Conservation (phyloP, 106 monocot species). For the Posidonia australis region DNA sequence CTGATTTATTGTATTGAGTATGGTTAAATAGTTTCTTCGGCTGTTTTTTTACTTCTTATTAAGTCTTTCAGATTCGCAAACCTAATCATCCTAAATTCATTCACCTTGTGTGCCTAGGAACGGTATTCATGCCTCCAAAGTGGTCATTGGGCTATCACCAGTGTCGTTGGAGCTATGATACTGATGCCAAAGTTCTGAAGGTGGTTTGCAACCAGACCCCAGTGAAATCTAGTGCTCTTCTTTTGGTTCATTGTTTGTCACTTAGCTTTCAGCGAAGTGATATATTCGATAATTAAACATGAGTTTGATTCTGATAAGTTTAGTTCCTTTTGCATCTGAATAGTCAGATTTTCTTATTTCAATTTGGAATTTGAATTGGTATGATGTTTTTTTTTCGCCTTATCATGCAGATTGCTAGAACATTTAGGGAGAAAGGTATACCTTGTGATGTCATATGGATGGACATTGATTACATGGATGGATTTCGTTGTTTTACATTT, state of each 20-base stretch:
- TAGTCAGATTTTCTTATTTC: no score
- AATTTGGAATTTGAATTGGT: no score
- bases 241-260: background rate
- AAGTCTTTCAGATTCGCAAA: background rate
- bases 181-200: slow-evolving; percentile 69
- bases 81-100: background rate
- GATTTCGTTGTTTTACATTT: slow-evolving; percentile 95
- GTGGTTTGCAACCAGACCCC: slow-evolving; percentile 13
- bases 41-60: background rate
- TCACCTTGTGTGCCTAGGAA: slow-evolving; percentile 29
- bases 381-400: background rate
- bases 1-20: no score
- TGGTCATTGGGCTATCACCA: slow-evolving; percentile 97
- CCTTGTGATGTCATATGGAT: slow-evolving; percentile 99
- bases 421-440: slow-evolving; percentile 82
- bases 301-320: no score
- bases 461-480: slow-evolving; percentile 99
- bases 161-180: slow-evolving; percentile 89
- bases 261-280: no score
- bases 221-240: background rate
- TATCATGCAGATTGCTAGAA: slow-evolving; percentile 62
- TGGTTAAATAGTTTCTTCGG: no score
- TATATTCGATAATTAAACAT: no score
- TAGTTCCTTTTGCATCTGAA: no score
- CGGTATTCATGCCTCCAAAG: slow-evolving; percentile 96